phyloP scores from a whole-genome alignment of 148 eudicot genomes.

The Camellia japonica region DNA sequence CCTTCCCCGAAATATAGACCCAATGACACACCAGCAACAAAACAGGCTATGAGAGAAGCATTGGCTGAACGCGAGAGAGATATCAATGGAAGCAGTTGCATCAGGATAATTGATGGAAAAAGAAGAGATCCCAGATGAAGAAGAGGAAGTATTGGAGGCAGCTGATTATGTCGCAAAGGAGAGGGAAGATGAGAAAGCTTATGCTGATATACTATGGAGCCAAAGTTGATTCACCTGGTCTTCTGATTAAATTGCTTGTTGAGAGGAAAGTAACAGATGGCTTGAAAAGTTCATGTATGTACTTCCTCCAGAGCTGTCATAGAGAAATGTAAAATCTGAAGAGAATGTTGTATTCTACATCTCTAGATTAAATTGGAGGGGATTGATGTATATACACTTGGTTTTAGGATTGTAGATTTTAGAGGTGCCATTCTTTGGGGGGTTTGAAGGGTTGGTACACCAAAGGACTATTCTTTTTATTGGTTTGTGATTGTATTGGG shows the following conservation, averaged over 20 bases:
- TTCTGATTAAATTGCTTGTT: background rate
- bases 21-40: conserved; percentile 53
- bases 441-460: background rate
- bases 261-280: background rate
- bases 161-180: conserved; percentile 35
- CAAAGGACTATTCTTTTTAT: background rate
- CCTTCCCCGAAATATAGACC: conserved; percentile 77
- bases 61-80: conserved; percentile 36
- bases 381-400: background rate
- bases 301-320: background rate
- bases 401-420: background rate
- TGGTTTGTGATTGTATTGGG: conserved; percentile 6
- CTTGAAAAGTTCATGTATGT: background rate
- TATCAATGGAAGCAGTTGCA: conserved; percentile 13
- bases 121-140: conserved; percentile 57
- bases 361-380: background rate
- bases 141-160: conserved; percentile 46
- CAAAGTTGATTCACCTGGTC: conserved; percentile 58
- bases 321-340: background rate
- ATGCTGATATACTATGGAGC: conserved; percentile 80
- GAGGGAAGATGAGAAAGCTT: conserved; percentile 76
- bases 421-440: background rate
- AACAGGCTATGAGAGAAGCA: conserved; percentile 68
- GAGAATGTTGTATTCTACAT: background rate
- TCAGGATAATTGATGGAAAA: conserved; percentile 32